phyloP scores from a whole-genome alignment of 2,329 filamentous ascomycete species.

The Colletotrichum sp. region DNA sequence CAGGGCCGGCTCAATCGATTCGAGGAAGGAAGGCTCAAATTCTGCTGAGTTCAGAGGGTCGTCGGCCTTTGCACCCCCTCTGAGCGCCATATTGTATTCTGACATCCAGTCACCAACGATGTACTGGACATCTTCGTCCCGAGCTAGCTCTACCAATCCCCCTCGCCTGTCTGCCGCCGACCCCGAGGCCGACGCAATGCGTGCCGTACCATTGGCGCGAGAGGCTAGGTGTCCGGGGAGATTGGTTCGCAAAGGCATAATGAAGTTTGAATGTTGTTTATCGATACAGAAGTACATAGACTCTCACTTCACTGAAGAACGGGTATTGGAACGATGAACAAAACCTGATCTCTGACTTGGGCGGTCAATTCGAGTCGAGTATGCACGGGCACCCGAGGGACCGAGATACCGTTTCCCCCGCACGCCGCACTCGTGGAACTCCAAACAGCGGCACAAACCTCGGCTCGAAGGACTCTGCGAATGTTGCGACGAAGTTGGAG shows the following conservation, averaged over 20 bases:
- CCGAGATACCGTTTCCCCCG: neutral
- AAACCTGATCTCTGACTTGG: neutral
- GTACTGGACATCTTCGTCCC: conserved; percentile 34
- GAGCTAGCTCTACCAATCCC: conserved; percentile 26
- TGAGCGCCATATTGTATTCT: conserved; percentile 56
- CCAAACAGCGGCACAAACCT: neutral
- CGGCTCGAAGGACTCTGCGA: neutral
- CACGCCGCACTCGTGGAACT: neutral
- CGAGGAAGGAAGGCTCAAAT: conserved; percentile 38
- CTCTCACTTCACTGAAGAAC: neutral
- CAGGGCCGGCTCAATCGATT: conserved; percentile 48
- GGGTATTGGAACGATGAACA: neutral
- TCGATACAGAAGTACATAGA: neutral
- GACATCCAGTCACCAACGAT: conserved; percentile 46
- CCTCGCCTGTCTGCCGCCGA: conserved; percentile 28
- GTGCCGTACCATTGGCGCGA: neutral
- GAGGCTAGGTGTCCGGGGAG: neutral
- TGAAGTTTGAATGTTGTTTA: neutral
- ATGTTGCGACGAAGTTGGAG: neutral
- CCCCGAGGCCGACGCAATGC: conserved; percentile 35
- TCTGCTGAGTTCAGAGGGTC: conserved; percentile 3
- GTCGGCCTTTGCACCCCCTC: conserved; percentile 35
- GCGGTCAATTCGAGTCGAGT: neutral
- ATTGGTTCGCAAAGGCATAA: neutral
- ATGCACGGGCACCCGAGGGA: neutral